A percentile compares a stretch with the other conserved stretches of the same genome.
These are phyloP conservation scores for Lignosus rhinocerotis DNA, from an alignment of 1,284 basidiomycete species.

Conservation along the genomic window DNA sequence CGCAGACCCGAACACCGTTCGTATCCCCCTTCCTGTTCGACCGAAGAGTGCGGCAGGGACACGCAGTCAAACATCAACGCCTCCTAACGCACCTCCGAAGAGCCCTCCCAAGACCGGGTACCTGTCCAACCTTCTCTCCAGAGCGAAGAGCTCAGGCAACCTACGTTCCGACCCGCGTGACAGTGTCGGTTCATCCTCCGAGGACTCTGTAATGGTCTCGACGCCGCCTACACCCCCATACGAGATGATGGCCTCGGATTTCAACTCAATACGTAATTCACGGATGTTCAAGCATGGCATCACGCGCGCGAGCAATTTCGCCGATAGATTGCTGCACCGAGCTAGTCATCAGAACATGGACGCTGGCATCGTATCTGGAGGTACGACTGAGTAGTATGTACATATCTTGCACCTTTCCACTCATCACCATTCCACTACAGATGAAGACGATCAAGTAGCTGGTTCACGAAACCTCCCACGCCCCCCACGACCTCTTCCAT, in stretches of 20 bases:
- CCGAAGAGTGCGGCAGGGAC: slow-evolving; percentile 21
- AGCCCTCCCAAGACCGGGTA: slow-evolving; percentile 29
- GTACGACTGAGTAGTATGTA: slow-evolving; percentile 2
- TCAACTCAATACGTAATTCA: slow-evolving; percentile 25
- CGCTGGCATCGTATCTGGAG: slow-evolving; percentile 20
- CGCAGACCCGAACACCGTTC: slow-evolving; percentile 18
- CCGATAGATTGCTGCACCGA: slow-evolving; percentile 32
- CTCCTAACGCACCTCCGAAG: slow-evolving; percentile 28
- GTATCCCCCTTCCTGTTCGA: slow-evolving; percentile 16
- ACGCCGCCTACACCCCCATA: slow-evolving; percentile 35
- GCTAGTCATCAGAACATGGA: slow-evolving; percentile 20
- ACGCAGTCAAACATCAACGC: slow-evolving; percentile 17
- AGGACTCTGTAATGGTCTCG: slow-evolving; percentile 34
- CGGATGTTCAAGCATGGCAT: slow-evolving; percentile 33
- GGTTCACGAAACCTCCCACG: slow-evolving; percentile 14
- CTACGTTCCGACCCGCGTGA: slow-evolving; percentile 29
- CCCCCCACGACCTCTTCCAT: slow-evolving; percentile 18
- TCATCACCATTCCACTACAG: background rate
- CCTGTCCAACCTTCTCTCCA: slow-evolving; percentile 30
- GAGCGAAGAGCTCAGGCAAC: slow-evolving; percentile 28
- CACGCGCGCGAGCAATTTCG: slow-evolving; percentile 35
- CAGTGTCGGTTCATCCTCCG: slow-evolving; percentile 37
- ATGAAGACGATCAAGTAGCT: slow-evolving; percentile 16
- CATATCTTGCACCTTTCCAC: background rate
- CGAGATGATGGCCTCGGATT: slow-evolving; percentile 19